phyloP scores from a whole-genome alignment of 805 yeast genomes.

The Suhomyces emberorum region DNA sequence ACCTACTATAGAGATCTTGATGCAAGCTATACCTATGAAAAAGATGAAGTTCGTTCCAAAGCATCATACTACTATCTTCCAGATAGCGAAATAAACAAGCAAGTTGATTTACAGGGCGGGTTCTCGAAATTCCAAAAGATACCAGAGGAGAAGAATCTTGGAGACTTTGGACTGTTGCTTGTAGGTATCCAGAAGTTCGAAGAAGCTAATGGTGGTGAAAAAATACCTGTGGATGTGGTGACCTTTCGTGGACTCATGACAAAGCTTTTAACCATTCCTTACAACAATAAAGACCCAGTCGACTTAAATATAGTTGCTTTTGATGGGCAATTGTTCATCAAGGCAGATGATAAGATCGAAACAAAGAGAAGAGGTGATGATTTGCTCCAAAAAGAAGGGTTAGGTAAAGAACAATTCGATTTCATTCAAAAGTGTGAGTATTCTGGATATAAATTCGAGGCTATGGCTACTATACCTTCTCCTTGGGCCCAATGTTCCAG shows the following conservation, averaged over 20 bases:
- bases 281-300: conserved; percentile 54
- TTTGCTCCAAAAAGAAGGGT: conserved; percentile 15
- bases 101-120: conserved; percentile 65
- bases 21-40: conserved; percentile 39
- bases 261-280: conserved; percentile 65
- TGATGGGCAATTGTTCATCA: conserved; percentile 73
- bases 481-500: conserved; percentile 75
- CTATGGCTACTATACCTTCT: conserved; percentile 65
- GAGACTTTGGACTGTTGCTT: conserved; percentile 58
- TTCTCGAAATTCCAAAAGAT: conserved; percentile 53
- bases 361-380: conserved; percentile 24
- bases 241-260: conserved; percentile 87
- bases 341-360: conserved; percentile 44
- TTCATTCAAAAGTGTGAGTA: conserved; percentile 45
- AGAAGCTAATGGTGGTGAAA: conserved; percentile 35
- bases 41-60: conserved; percentile 41
- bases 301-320: conserved; percentile 62
- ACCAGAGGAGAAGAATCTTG: conserved; percentile 52
- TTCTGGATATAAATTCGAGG: conserved; percentile 85
- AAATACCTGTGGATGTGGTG: conserved; percentile 60
- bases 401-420: conserved; percentile 20
- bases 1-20: conserved; percentile 61
- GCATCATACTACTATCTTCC: conserved; percentile 80
- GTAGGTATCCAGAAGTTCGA: conserved; percentile 57
- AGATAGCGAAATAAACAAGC: conserved; percentile 58